Percentiles rank a stretch among this genome's conserved stretches.
phyloP scores from a whole-genome alignment of 2,329 filamentous ascomycete genomes.

The Bipolaris victoriae region DNA sequence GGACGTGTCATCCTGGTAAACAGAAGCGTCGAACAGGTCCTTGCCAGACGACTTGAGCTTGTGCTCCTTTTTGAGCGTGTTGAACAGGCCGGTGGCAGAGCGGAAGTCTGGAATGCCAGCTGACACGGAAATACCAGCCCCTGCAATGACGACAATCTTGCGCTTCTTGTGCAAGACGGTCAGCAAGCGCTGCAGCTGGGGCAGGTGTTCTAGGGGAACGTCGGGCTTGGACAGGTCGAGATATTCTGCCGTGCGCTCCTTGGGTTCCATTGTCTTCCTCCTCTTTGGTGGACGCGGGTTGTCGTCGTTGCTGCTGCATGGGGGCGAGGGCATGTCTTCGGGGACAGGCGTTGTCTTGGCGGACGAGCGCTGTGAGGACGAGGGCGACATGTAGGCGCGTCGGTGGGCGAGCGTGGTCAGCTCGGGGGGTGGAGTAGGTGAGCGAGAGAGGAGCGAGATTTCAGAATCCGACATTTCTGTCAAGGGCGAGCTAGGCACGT shows the following conservation, averaged over 20 bases:
- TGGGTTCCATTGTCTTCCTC: constrained; percentile 63
- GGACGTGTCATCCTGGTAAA: constrained; percentile 89
- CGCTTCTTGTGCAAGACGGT: constrained; percentile 82
- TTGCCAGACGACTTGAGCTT: constrained; percentile 94
- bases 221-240: constrained; percentile 70
- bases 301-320: constrained; percentile 61
- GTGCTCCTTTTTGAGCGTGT: constrained; percentile 81
- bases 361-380: constrained; percentile 56
- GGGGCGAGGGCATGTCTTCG: constrained; percentile 53
- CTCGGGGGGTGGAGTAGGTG: constrained; percentile 42
- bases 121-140: constrained; percentile 95
- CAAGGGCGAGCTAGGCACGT: constrained; percentile 48
- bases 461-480: constrained; percentile 48
- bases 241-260: constrained; percentile 78
- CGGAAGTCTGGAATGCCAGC: constrained; percentile 98
- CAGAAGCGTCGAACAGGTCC: constrained; percentile 94
- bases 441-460: constrained; percentile 36
- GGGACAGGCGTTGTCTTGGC: constrained; percentile 55
- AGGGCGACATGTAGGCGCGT: constrained; percentile 46
- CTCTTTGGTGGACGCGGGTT: constrained; percentile 76
- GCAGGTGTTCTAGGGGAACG: constrained; percentile 62
- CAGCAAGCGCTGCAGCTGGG: constrained; percentile 72
- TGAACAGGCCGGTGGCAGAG: constrained; percentile 88
- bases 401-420: constrained; percentile 36
- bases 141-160: constrained; percentile 96